Evolutionary conservation across 2,329 filamentous ascomycete species (phyloP).

Genomic region (Monilinia aucupariae): DNA sequence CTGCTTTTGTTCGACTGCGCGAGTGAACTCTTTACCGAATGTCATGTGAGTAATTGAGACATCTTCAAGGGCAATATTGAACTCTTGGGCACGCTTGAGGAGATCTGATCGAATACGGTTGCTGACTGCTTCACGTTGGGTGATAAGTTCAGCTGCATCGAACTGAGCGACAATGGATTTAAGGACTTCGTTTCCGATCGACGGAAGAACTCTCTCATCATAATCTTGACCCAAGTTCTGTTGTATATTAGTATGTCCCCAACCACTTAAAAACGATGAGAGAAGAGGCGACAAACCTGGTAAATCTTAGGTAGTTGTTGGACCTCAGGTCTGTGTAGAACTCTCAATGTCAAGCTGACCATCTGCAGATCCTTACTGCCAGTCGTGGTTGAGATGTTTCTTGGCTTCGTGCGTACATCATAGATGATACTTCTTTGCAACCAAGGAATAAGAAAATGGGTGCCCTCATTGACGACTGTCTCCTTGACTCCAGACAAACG

Average conservation of each 20-base stretch:
- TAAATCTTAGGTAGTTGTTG: conserved; percentile 94
- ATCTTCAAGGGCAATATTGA: conserved; percentile 98
- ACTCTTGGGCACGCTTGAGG: conserved; percentile 86
- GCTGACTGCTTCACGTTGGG: conserved; percentile 93
- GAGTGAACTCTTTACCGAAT: conserved; percentile 97
- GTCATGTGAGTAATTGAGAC: conserved; percentile 99
- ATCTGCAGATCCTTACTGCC: conserved; percentile 99
- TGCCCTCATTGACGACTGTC: conserved; percentile 87
- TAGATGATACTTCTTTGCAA: conserved; percentile 91
- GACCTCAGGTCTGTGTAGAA: conserved; percentile 91
- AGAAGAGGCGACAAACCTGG: conserved; percentile 60
- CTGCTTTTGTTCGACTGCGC: conserved; percentile 99
- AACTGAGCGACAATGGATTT: conserved; percentile 99
- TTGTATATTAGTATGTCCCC: not conserved
- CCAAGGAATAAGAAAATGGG: conserved; percentile 94
- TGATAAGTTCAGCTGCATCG: conserved; percentile 97
- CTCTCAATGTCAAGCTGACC: conserved; percentile 95
- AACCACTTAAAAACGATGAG: not conserved
- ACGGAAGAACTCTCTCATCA: conserved; percentile 95
- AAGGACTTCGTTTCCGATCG: conserved; percentile 98
- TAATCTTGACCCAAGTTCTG: conserved; percentile 97
- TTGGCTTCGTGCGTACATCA: conserved; percentile 93
- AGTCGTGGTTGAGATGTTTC: conserved; percentile 95
- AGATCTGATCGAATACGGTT: conserved; percentile 91
- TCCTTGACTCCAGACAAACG: conserved; percentile 88